A percentile compares a stretch with the other conserved stretches of the same genome.
phyloP scores from a whole-genome alignment of 148 eudicot species.

The Rhododendron griersonianum region DNA sequence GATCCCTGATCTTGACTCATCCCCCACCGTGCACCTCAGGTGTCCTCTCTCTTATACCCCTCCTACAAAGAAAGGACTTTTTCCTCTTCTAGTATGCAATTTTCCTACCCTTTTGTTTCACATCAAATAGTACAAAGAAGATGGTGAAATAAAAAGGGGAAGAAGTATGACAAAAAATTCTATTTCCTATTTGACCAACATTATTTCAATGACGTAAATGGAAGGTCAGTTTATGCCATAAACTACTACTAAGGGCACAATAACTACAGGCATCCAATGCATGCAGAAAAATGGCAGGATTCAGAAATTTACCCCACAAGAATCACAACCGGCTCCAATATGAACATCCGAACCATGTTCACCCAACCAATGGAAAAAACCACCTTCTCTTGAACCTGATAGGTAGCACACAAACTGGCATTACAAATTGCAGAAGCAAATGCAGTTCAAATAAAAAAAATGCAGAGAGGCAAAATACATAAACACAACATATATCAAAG shows the following conservation, averaged over 20 bases:
- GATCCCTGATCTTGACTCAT: too few relatives aligned
- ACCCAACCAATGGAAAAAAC: conserved; percentile 24
- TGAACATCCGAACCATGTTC: conserved; percentile 44
- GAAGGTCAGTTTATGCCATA: not conserved
- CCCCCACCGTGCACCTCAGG: too few relatives aligned
- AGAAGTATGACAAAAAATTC: not conserved
- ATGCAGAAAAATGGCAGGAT: not conserved
- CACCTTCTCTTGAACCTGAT: too few relatives aligned
- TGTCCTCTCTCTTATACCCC: too few relatives aligned
- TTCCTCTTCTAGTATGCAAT: not conserved
- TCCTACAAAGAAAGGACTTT: not conserved
- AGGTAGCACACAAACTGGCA: too few relatives aligned
- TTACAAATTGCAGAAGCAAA: too few relatives aligned
- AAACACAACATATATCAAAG: too few relatives aligned
- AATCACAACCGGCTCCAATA: conserved; percentile 61
- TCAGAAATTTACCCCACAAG: conserved; percentile 58
- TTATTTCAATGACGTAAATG: not conserved
- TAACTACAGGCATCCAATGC: too few relatives aligned
- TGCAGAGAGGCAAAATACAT: too few relatives aligned
- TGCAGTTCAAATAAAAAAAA: too few relatives aligned
- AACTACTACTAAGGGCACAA: too few relatives aligned
- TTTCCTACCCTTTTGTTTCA: not conserved
- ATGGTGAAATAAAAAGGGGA: not conserved
- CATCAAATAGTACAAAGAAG: not conserved
- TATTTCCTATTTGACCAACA: not conserved